phyloP scores from a whole-genome alignment of 2,329 filamentous ascomycete species.

The Capronia epimyces region DNA sequence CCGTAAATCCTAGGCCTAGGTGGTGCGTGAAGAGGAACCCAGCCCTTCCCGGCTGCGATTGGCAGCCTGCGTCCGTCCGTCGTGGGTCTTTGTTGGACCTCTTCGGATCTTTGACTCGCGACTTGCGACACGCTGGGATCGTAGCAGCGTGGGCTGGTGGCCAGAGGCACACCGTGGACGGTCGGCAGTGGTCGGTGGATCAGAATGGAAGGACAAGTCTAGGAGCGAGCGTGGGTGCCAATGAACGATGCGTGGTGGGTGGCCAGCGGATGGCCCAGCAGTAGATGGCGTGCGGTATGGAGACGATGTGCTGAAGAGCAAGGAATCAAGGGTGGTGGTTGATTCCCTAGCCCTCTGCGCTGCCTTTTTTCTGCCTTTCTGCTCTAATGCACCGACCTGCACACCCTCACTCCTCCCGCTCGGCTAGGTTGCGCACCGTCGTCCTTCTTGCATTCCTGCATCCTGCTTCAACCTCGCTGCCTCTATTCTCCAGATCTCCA shows the following conservation, averaged over 20 bases:
- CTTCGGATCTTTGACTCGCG: slow-evolving; percentile 21
- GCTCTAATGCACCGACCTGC: slow-evolving; percentile 27
- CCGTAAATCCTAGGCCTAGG: slow-evolving; percentile 8
- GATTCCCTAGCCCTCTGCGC: background rate
- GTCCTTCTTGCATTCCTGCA: slow-evolving; percentile 23
- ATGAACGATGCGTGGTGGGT: slow-evolving; percentile 7
- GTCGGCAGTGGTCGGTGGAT: slow-evolving; percentile 2
- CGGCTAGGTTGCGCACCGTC: slow-evolving; percentile 25
- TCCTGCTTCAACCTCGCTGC: slow-evolving; percentile 27
- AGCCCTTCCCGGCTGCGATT: slow-evolving; percentile 18
- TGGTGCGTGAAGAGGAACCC: slow-evolving; percentile 2
- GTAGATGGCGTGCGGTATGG: slow-evolving; percentile 6
- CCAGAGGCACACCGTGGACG: slow-evolving; percentile 4
- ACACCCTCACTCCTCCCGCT: slow-evolving; percentile 25
- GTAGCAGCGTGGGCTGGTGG: slow-evolving; percentile 13
- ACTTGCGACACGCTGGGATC: slow-evolving; percentile 23
- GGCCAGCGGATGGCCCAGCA: slow-evolving; percentile 3
- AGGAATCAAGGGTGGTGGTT: background rate
- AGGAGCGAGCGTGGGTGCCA: slow-evolving; percentile 8
- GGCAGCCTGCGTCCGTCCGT: slow-evolving; percentile 20
- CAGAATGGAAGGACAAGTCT: background rate
- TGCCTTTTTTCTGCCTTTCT: slow-evolving; percentile 10
- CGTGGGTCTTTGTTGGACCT: slow-evolving; percentile 23
- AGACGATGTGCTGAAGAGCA: slow-evolving; percentile 2
- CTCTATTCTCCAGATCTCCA: slow-evolving; percentile 27